Evolutionary conservation across 768 basidiomycete species (phyloP).

Genomic region (Suillus weaverae): DNA sequence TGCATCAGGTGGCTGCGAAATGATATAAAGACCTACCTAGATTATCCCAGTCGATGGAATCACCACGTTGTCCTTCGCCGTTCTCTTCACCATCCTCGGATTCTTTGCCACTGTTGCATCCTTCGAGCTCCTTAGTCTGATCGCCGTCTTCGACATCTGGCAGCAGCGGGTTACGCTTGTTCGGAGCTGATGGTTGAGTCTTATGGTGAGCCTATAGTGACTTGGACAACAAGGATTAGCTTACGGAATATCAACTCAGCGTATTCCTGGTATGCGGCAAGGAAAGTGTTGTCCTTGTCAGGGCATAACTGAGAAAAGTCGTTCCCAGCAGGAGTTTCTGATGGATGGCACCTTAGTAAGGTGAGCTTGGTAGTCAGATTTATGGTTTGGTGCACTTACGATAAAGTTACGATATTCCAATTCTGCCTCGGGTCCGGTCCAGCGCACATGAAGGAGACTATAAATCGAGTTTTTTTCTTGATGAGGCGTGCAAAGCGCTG

Average conservation of each 20-base stretch:
- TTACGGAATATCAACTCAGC: conserved; percentile 9
- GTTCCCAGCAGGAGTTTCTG: not conserved
- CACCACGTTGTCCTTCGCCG: not conserved
- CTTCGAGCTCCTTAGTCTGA: not conserved
- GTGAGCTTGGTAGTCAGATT: not conserved
- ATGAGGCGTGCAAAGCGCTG: not conserved
- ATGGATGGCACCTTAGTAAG: conserved; percentile 3
- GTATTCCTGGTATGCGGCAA: conserved; percentile 3
- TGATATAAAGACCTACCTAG: not conserved
- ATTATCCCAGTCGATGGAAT: not conserved
- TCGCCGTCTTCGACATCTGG: not conserved
- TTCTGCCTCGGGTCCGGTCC: conserved; percentile 6
- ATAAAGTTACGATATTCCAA: conserved; percentile 7
- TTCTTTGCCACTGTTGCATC: not conserved
- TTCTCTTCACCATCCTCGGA: not conserved
- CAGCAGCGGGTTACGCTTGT: not conserved
- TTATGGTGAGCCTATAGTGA: not conserved
- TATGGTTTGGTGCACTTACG: not conserved
- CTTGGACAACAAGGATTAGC: not conserved
- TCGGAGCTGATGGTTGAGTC: not conserved
- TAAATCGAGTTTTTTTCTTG: not conserved
- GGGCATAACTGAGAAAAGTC: not conserved
- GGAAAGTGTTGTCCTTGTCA: not conserved
- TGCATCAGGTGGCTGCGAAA: not conserved
- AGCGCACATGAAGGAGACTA: conserved; percentile 6